Evolutionary conservation across 1,139 yeast species (phyloP), one percentile per base, ranked within the genome.

Genomic region (Pichia norvegensis): DNA sequence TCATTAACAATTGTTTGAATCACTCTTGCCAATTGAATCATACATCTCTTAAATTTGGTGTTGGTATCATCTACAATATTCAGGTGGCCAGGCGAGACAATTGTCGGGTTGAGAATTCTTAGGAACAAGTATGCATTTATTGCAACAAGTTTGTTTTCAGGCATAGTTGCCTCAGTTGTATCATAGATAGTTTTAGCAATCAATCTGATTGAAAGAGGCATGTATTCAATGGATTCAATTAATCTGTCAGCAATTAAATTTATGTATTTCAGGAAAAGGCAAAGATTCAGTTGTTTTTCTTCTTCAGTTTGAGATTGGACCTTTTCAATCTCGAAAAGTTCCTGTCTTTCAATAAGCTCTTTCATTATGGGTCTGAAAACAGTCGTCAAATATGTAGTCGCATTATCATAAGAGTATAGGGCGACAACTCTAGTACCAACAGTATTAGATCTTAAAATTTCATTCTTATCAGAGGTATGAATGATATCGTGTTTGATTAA

Each of bases 1-100:
- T 87, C 90, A 58, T 92, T 92, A 0, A 96, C 97, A 68, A 90
- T 75, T 55, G 84, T 80, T 66, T 92, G 98, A 39, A 90, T 68
- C 29, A 85, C 80, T 58, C 88, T 86, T 4, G 95, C 97, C 41
- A 92, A 67, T 52, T 85, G 81, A 58, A 92, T 81, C 45, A 86
- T 72, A 1, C 88, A 77, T 52, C 95, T 72, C 54, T 88, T 82
- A 11, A 81, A 79, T 31, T 69, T 73, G n/a, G 49, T 43, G 6
- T 55, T 47, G 7, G 41, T 25, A 2, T 43, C 29, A 8, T 50
- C 31, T 6, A 70, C 64, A 31, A 77, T 69, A 22, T 69, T 69
- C 46, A 83, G 78, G 4, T 87, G 74, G 53, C 86, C 95, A 0
- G 97, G 97, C 40, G 92, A 82, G 14, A 90, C 90, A 51, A 92